Base-by-base conservation (phyloP, 768 basidiomycete genomes). In the Tephrocybe sp. region DNA sequence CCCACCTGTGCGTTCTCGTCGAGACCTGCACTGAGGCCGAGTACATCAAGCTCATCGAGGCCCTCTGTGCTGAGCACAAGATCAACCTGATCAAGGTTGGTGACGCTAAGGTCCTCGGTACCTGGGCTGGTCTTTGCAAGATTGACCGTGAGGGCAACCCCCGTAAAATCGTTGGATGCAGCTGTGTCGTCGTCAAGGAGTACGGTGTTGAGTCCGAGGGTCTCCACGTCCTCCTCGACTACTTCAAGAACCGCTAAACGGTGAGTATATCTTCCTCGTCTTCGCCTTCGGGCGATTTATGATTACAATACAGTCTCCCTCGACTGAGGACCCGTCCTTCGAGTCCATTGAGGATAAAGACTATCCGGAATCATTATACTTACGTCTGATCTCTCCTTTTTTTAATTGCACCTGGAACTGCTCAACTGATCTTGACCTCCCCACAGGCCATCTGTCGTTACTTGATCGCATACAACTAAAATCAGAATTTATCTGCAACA, bases 1-100 rank as follows among this genome's bases (percentile, higher is more conserved):
- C 95, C 50, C 96, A 98, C 73, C 81, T 98, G 42, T 98, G 96
- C 75, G 95, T 99, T 55, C 88, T 99, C 65, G 95, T 98, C 69
- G 96, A 99, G 85, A 93, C 93, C 51, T 97, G 94, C 81, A 94
- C 90, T 47, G 96, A 98, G 77, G 91, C 95, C 61, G 96, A 98
- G 76, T 98, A 99, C 83, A 91, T 97, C 85, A 98, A 98, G 80
- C 92, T 99, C 78, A 97, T 99, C 62, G 95, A 98, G 77, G 96
- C 96, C 45, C 93, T 99, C 68, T 98, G 96, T 70, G 90, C 93
- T 57, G 94, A 97, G 78, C 95, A 98, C 86, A 96, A 95, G 75
- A 98, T 98, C 78, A 93, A 94, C 80, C 78, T 99, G 58, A 98
- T 99, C 91, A 98, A 98, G 78, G 92, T 95, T 60, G 91, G 91